Base-by-base conservation (phyloP, 176 grass and related monocot species). In the Thinopyrum elongatum region DNA sequence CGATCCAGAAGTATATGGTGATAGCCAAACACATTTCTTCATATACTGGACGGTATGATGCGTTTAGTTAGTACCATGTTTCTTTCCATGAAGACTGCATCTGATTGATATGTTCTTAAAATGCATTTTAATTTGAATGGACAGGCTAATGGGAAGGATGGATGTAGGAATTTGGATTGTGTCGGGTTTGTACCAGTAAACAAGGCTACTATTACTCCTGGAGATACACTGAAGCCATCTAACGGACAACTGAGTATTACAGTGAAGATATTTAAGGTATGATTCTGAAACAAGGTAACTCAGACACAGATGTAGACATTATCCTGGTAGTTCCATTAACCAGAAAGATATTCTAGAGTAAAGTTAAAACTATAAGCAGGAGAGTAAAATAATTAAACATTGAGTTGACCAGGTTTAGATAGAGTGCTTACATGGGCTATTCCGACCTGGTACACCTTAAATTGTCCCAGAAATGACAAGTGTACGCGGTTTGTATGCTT, bases 191-290 rank as follows among this genome's bases (percentile, higher is more conserved):
- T 74, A 44, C 81, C 53, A 0, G 66, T 74, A 34, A 83, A 83
- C 5, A 8, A 2, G 39, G 66, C 68, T 1, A 55, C 51, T 7
- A 83, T 74, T 62, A 83, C 22, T 14, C 81, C 68, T 44, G 51
- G 81, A 12, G 81, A 83, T 62, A 15, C 0, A 3, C 44, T 83
- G 41, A 23, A 62, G 16, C 53, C 23, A 60, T 6, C 9, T 8
- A 73, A 27, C 14, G 81, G 68, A 1, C 68, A 83, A 36, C 1
- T 3, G 22, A 72, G 58, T 19, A 83, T 83, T 13, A 42, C 81
- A 22, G 3, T 83, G 14, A 83, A 74, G 35, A 72, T 83, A 61
- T 83, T 62, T 44, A 83, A 83, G 81, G 81, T 70, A 38, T 2
- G 21, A 35, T 26, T 22, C n/a, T 10, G n/a, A 53, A 53, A 53